Evolutionary conservation across 176 grass and related monocot species (phyloP).

Genomic region (Hordeum marinum): DNA sequence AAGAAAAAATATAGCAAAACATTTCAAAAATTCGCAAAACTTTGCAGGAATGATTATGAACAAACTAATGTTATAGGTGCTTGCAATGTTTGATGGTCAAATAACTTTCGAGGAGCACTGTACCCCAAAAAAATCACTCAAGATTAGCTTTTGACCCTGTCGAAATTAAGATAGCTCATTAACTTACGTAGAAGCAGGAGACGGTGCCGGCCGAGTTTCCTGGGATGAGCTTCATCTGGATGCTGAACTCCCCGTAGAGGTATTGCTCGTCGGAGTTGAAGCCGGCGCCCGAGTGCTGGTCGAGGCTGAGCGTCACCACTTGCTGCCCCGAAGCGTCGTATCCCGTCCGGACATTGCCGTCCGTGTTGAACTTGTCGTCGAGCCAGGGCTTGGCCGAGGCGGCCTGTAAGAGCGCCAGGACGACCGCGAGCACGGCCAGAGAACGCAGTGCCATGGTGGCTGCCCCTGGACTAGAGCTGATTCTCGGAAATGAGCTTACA

Average conservation of each 20-base stretch:
- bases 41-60: no score
- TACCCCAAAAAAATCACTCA: no score
- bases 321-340: not conserved
- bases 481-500: not conserved
- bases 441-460: not conserved
- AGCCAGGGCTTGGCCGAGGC: not conserved
- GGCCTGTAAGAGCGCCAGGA: not conserved
- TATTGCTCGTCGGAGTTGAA: constrained; percentile 9
- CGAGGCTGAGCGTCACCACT: constrained; percentile 10
- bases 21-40: no score
- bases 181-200: constrained; percentile 4
- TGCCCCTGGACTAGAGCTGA: not conserved
- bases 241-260: not conserved
- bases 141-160: no score
- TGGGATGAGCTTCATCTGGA: not conserved
- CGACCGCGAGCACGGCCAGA: not conserved
- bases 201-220: not conserved
- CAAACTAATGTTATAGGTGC: no score
- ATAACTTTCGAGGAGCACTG: no score
- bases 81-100: no score
- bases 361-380: not conserved
- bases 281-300: not conserved
- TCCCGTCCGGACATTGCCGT: not conserved
- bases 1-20: no score
- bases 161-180: no score